phyloP scores from a whole-genome alignment of 2,329 filamentous ascomycete genomes.

The Aureobasidium sp. region DNA sequence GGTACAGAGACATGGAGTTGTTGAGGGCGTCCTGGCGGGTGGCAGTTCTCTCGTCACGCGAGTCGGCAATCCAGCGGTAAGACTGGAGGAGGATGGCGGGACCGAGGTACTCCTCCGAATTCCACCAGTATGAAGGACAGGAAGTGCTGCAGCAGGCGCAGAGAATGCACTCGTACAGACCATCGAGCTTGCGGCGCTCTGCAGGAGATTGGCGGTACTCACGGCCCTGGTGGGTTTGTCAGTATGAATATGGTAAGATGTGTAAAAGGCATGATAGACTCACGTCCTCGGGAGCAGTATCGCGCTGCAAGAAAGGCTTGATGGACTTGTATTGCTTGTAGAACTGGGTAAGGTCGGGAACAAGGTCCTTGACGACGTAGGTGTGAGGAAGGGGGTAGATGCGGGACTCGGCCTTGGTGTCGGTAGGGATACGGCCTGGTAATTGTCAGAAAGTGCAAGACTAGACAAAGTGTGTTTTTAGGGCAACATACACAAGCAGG shows the following conservation, averaged over 20 bases:
- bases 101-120: conserved; percentile 95
- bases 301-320: conserved; percentile 94
- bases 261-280: conserved; percentile 30
- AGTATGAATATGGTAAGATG: background rate
- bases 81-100: conserved; percentile 95
- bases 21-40: conserved; percentile 88
- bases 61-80: conserved; percentile 95
- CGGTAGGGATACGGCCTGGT: conserved; percentile 83
- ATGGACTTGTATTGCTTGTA: conserved; percentile 99
- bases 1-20: conserved; percentile 98
- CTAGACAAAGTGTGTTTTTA: background rate
- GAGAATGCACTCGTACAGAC: conserved; percentile 97
- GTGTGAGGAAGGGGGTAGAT: conserved; percentile 98
- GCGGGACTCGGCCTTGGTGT: conserved; percentile 72
- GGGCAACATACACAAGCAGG: conserved; percentile 77
- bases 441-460: background rate
- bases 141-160: conserved; percentile 99
- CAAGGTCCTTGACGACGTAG: conserved; percentile 98
- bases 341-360: conserved; percentile 95
- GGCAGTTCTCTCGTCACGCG: conserved; percentile 79
- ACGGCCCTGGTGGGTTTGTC: conserved; percentile 57
- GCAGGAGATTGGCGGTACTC: conserved; percentile 87
- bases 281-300: conserved; percentile 77
- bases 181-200: conserved; percentile 94
- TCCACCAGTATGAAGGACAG: conserved; percentile 99